Conservation (phyloP, 768 basidiomycete genomes). For the Megacollybia marginata region DNA sequence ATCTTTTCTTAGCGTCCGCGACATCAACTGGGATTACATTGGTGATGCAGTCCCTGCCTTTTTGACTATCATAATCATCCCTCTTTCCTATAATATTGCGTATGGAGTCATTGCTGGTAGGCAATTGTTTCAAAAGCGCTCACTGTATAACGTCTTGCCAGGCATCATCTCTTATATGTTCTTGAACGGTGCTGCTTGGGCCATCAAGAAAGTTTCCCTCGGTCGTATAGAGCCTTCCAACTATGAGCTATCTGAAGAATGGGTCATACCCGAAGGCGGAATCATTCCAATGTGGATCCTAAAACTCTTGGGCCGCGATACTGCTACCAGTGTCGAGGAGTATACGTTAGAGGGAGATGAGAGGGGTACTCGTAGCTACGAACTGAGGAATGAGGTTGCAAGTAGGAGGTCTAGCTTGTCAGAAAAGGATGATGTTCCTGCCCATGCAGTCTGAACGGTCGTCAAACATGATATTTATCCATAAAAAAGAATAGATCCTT, state of each 20-base stretch:
- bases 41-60: constrained; percentile 87
- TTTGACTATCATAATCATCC: constrained; percentile 73
- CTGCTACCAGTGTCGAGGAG: too few species aligned
- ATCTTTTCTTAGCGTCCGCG: constrained; percentile 44
- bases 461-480: too few species aligned
- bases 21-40: constrained; percentile 86
- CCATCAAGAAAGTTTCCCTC: constrained; percentile 45
- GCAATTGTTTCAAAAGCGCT: constrained; percentile 51
- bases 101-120: constrained; percentile 20
- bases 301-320: too few species aligned
- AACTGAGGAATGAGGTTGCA: too few species aligned
- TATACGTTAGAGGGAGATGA: too few species aligned
- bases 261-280: constrained; percentile 66
- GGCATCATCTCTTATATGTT: constrained; percentile 66
- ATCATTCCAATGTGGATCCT: constrained; percentile 59
- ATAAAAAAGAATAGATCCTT: too few species aligned
- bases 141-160: constrained; percentile 70
- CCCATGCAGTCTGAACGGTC: too few species aligned
- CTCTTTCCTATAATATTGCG: constrained; percentile 58
- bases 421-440: too few species aligned
- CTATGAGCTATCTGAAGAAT: constrained; percentile 57
- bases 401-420: too few species aligned
- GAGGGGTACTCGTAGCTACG: too few species aligned
- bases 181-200: constrained; percentile 63
- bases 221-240: constrained; percentile 59